Conservation (phyloP, 768 basidiomycete species). For the Mycena olivaceomarginata region DNA sequence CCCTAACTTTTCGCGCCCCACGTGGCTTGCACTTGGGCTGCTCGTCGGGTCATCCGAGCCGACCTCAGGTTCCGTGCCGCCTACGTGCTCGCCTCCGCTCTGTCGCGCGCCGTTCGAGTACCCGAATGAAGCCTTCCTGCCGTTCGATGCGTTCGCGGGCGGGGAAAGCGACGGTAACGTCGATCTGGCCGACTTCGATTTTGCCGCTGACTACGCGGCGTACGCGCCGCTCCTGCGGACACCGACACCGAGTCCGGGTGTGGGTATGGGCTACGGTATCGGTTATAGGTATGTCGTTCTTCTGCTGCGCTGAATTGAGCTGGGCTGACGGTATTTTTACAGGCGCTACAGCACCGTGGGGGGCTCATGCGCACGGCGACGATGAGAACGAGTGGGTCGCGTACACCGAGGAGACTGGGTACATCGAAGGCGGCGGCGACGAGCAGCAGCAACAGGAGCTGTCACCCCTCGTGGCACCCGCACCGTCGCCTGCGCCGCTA, state of each 20-base stretch:
- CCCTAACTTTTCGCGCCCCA: constrained; percentile 19
- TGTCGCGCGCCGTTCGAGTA: too few relatives aligned
- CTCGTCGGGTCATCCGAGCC: too few relatives aligned
- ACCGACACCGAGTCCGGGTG: background rate
- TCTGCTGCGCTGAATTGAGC: background rate
- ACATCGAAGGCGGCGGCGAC: background rate
- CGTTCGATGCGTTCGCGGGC: too few relatives aligned
- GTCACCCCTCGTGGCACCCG: background rate
- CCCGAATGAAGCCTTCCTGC: too few relatives aligned
- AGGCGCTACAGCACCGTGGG: too few relatives aligned
- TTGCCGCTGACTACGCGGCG: constrained; percentile 22
- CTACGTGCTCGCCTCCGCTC: too few relatives aligned
- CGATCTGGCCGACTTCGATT: background rate
- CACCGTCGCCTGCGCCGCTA: background rate
- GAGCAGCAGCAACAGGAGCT: background rate
- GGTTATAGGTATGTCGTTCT: background rate
- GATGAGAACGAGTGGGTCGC: background rate
- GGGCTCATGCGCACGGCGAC: too few relatives aligned
- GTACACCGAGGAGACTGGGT: background rate
- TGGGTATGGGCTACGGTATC: background rate
- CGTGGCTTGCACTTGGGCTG: too few relatives aligned
- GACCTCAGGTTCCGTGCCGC: too few relatives aligned
- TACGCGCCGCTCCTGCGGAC: constrained; percentile 21
- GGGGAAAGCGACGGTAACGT: too few relatives aligned
- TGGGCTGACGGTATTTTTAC: background rate